Evolutionary conservation across 139 green algal genomes (phyloP), one percentile per base, ranked within the genome.

Genomic region (Pseudopediastrum boryanum): DNA sequence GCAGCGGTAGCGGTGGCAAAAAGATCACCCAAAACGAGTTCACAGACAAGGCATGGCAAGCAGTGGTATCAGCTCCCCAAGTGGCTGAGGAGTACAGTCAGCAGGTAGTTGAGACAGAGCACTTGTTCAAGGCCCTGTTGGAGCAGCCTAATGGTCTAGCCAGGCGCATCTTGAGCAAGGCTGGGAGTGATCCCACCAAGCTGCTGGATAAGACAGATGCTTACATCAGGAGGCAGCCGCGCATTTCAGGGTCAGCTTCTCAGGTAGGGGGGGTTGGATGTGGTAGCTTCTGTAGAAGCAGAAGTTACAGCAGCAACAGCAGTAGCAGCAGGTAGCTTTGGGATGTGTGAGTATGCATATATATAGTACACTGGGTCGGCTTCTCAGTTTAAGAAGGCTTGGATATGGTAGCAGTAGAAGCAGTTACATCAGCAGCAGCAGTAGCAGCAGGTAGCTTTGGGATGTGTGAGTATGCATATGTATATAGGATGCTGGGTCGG

Each of bases 81-180:
- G 74, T 96, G 1, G 92, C 93, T 29, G 92, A 94, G 56, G 80
- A 88, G 36, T 89, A 85, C 74, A 74, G 46, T 9, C 92, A 98
- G 70, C 56, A 71, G 41, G 62, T 44, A 23, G 96, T 99, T 36
- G 96, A 99, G 88, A 97, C 94, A 27, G 96, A 99, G 89, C 96
- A 99, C 88, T 87, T 99, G 78, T 81, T 98, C 31, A 98, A 98
- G 84, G 93, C 94, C 2, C 83, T 99, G 83, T 87, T 99, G 78
- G 94, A 99, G 90, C 95, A 99, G 88, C 89, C 93, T 46, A 97
- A 98, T 61, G 95, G 95, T 2, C 86, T 99, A 70, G 93, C 93
- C 0, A 59, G 88, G 12, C 85, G 94, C 42, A 92, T 98, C 61
- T 9, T 98, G 10, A 79, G 85, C 71, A 97, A 98, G 84, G 93